Evolutionary conservation across 257 asterid species (phyloP), one percentile per base, ranked within the genome.

Genomic region (Ligustrum vulgare): DNA sequence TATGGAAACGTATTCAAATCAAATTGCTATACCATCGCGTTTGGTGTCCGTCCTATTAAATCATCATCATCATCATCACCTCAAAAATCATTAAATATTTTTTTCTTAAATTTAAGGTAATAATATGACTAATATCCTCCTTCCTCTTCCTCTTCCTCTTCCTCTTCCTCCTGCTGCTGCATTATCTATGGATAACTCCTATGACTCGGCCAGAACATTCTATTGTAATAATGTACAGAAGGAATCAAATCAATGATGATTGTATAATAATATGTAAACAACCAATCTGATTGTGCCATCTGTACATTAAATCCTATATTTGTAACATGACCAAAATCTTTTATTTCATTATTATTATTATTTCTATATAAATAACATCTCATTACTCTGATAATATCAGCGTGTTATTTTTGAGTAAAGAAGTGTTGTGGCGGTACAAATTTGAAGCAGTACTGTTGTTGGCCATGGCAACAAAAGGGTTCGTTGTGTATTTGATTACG

Each of bases 401-500:
- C 1, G 33, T 60, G 18, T 23, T 23, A 9, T 15, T 60, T 60
- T 60, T 3, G 67, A 2, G 67, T 23, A 28, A 28, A 28, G 31
- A 28, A 28, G 31, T 28, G 31, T 28, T 28, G 34, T 60, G 33
- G 65, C 65, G 32, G 28, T 58, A 20, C 66, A 58, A 58, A 60
- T 23, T 60, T 60, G 35, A 9, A 60, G 67, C 67, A n/a, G 64
- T 56, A 56, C 15, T 6, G 18, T 25, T 60, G 6, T 60, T 23
- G 72, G 73, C 77, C 68, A 90, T 90, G 96, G 88, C 84, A 9
- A 75, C 90, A 16, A 90, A 83, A 72, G 93, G 84, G 34, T 77
- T 88, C 6, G 84, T 84, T 63, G 78, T 86, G 18, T 90, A 85
- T 34, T 81, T 88, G 75, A 78, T 88, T 15, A 79, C 89, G 20